Percentiles rank a stretch among this genome's conserved stretches.
Conservation (phyloP, 306 rosid genomes). For the Trifolium repens region DNA sequence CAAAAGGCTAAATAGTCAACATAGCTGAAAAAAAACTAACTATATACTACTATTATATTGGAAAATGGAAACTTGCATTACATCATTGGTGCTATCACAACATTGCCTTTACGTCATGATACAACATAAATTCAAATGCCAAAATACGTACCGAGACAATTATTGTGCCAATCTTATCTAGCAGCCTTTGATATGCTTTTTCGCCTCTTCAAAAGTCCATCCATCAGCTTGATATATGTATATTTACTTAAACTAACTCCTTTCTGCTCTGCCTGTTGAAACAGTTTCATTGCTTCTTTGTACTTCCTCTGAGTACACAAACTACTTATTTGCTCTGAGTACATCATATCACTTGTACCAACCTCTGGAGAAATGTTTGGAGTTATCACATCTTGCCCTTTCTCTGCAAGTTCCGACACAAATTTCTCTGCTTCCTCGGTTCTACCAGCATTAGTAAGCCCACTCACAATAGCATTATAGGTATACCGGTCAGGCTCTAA, state of each 20-base stretch:
- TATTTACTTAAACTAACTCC: slow-evolving; percentile 59
- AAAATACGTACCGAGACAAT: slow-evolving; percentile 21
- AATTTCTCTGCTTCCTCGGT: slow-evolving; percentile 68
- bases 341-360: slow-evolving; percentile 49
- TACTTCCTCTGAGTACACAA: slow-evolving; percentile 74
- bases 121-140: slow-evolving; percentile 35
- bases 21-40: slow-evolving; percentile 1
- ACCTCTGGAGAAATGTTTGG: slow-evolving; percentile 46
- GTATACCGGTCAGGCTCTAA: slow-evolving; percentile 72
- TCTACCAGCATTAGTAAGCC: slow-evolving; percentile 62
- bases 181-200: slow-evolving; percentile 61
- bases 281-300: slow-evolving; percentile 76
- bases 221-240: slow-evolving; percentile 70
- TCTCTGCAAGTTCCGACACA: slow-evolving; percentile 58
- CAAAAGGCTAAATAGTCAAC: slow-evolving; percentile 14
- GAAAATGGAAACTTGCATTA: slow-evolving; percentile 28
- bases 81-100: slow-evolving; percentile 23
- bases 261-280: slow-evolving; percentile 60
- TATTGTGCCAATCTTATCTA: slow-evolving; percentile 33
- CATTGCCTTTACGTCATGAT: slow-evolving; percentile 12
- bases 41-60: neutral
- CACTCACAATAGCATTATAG: slow-evolving; percentile 59
- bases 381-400: slow-evolving; percentile 44
- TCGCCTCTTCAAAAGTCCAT: slow-evolving; percentile 76
- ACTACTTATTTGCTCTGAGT: slow-evolving; percentile 66